Conservation (phyloP, 176 grass and related monocot genomes). For the Musa schizocarpa region DNA sequence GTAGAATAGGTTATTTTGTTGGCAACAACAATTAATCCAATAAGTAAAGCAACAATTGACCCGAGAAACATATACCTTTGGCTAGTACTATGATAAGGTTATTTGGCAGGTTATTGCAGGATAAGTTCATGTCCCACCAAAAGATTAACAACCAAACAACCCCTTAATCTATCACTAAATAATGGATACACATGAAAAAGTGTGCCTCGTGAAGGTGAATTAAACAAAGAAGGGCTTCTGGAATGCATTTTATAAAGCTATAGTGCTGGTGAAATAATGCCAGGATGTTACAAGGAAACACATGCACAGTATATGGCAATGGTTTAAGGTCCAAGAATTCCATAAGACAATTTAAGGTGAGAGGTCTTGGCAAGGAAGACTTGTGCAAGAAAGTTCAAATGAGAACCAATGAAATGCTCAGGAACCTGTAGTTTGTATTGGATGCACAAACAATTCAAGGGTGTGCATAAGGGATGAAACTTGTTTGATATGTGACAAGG, state of each 20-base stretch:
- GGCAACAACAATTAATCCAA: neutral
- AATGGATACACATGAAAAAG: neutral
- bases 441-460: neutral
- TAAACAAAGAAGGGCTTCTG: neutral
- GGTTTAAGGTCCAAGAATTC: neutral
- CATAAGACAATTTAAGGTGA: neutral
- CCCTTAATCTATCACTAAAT: neutral
- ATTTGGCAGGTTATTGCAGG: neutral
- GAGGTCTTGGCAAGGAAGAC: conserved; percentile 2
- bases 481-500: neutral
- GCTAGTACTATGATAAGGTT: neutral
- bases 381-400: neutral
- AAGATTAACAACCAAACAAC: neutral
- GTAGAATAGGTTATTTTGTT: neutral
- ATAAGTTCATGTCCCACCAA: neutral
- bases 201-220: neutral
- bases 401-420: neutral
- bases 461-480: too few species aligned
- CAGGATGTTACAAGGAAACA: neutral
- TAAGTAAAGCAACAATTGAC: too few species aligned
- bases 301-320: neutral
- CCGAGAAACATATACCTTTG: too few species aligned
- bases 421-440: neutral
- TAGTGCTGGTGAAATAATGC: neutral
- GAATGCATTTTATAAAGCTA: neutral